Evolutionary conservation across 2,329 filamentous ascomycete genomes (phyloP).

Genomic region (Ambrosiella xylebori): DNA sequence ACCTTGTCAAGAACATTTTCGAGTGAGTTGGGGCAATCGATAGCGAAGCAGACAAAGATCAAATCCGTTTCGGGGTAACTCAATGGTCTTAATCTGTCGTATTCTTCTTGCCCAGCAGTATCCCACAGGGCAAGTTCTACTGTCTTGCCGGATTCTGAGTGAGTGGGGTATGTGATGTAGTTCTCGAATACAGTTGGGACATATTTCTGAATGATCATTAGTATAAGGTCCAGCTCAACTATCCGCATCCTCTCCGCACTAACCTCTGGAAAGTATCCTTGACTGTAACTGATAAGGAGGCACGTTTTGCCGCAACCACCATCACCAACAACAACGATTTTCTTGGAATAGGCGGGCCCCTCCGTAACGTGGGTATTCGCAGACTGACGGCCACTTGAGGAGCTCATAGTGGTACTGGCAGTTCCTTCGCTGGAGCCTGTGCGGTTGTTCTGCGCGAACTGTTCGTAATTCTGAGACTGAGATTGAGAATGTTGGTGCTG

Average conservation of each 20-base stretch:
- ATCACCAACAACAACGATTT: constrained; percentile 92
- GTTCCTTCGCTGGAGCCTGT: constrained; percentile 73
- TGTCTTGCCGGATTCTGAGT: constrained; percentile 74
- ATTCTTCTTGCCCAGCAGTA: constrained; percentile 96
- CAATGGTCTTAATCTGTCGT: constrained; percentile 84
- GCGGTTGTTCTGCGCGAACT: constrained; percentile 28
- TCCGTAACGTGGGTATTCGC: constrained; percentile 75
- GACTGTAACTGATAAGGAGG: constrained; percentile 93
- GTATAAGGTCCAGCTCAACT: not conserved
- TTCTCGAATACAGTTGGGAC: constrained; percentile 98
- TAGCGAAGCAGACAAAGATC: constrained; percentile 96
- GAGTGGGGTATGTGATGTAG: constrained; percentile 94
- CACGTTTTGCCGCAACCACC: constrained; percentile 98
- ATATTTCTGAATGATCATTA: constrained; percentile 61
- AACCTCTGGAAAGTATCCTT: constrained; percentile 89
- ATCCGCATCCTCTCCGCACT: not conserved
- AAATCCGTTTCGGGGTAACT: constrained; percentile 97
- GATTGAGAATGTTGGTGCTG: constrained; percentile 10
- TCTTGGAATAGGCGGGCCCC: constrained; percentile 88
- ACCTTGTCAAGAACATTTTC: constrained; percentile 99
- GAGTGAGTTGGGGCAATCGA: constrained; percentile 93
- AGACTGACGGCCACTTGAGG: constrained; percentile 57
- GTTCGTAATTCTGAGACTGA: constrained; percentile 4
- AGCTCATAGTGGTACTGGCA: constrained; percentile 68
- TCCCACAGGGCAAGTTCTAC: constrained; percentile 97